phyloP scores from a whole-genome alignment of 805 yeast species.

The Lachancea cidri region DNA sequence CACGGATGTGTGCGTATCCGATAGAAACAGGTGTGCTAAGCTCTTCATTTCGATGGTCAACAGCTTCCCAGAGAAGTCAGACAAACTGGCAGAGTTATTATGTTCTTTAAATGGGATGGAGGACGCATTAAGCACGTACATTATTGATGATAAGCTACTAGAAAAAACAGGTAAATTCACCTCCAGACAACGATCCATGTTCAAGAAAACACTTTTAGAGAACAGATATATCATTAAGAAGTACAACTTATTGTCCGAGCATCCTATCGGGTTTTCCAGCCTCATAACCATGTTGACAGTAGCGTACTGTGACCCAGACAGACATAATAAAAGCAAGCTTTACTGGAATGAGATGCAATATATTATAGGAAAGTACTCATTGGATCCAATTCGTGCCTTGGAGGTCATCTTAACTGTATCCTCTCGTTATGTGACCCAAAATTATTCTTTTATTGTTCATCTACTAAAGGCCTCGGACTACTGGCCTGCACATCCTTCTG shows the following conservation, averaged over 20 bases:
- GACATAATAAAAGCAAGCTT: constrained; percentile 38
- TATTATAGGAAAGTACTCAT: constrained; percentile 65
- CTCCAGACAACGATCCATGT: constrained; percentile 9
- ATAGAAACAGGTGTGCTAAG: constrained; percentile 5
- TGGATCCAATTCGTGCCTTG: constrained; percentile 68
- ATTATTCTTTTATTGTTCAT: constrained; percentile 43
- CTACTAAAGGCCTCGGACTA: constrained; percentile 53
- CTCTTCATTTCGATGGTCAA: constrained; percentile 8
- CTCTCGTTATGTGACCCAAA: constrained; percentile 39
- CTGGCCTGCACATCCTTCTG: constrained; percentile 44
- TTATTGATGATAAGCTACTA: constrained; percentile 3
- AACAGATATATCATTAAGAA: constrained; percentile 43
- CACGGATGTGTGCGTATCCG: constrained; percentile 1
- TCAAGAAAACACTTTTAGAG: constrained; percentile 11
- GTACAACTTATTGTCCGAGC: constrained; percentile 67
- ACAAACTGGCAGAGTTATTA: constrained; percentile 14
- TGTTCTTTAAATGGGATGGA: constrained; percentile 10
- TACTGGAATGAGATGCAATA: constrained; percentile 46
- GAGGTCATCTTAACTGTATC: constrained; percentile 57
- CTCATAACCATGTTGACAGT: constrained; percentile 45
- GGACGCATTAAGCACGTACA: constrained; percentile 2
- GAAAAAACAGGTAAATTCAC: constrained; percentile 3
- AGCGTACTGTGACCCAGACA: constrained; percentile 39
- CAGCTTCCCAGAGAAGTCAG: constrained; percentile 9
- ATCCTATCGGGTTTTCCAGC: constrained; percentile 72